Base-by-base conservation (phyloP, 768 basidiomycete genomes). In the Inosperma sp. region DNA sequence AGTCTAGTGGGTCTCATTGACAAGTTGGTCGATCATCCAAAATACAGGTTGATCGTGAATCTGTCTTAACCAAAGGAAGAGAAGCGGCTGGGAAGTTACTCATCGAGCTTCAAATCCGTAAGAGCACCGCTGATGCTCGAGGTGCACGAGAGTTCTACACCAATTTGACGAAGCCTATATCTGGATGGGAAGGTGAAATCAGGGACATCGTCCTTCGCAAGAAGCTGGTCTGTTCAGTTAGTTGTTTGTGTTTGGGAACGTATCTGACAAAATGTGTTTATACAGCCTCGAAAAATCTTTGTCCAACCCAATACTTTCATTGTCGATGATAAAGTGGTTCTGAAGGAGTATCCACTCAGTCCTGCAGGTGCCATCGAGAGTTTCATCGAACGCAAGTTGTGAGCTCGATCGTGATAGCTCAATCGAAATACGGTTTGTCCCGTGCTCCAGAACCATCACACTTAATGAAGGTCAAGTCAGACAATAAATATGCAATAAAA, bases 241-340 rank as follows among this genome's bases (percentile, higher is more conserved):
- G n/a, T n/a, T n/a, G n/a, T n/a, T n/a, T n/a, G n/a, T n/a, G n/a
- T n/a, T n/a, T n/a, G n/a, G n/a, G n/a, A n/a, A n/a, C 48, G 25
- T 29, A 16, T 16, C 30, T 52, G 17, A 51, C 47, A 35, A 31
- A n/a, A 36, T 50, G 57, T 50, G 53, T n/a, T n/a, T n/a, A n/a
- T n/a, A 48, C 56, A 92, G 84, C 86, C 91, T 14, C 81, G 91
- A 51, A 93, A 90, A 66, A 76, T 90, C 14, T 86, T 93, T 66
- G 83, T 89, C 3, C 91, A 90, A 65, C 86, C 88, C 3, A 92
- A 86, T 60, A 89, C 89, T 12, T 70, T 83, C 57, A 57, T 91
- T 41, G 77, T 77, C 46, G 70, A 81, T 56, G 83, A 72, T 22
- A 80, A 88, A 58, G 86, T 89, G 22, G 70, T 81, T 47, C 68